Base-by-base conservation (phyloP, 1,284 basidiomycete species). In the Ustilago esculenta region DNA sequence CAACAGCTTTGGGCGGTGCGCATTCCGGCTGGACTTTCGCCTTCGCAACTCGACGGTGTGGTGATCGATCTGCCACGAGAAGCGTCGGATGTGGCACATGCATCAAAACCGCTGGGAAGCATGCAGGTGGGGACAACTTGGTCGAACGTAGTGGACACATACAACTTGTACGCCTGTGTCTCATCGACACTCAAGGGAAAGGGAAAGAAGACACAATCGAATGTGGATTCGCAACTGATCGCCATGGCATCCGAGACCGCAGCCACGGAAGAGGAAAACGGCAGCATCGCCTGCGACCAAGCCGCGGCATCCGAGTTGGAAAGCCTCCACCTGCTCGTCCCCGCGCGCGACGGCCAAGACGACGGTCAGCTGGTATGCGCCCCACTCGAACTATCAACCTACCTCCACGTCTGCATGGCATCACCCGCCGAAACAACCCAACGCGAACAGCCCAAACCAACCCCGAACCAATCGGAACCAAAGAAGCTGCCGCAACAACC, bases 191-290 rank as follows among this genome's bases (percentile, higher is more conserved):
- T 43, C 25, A 60, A 66, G 32, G 53, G 53, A 25, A 66, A 61
- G 15, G 39, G 35, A 8, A 60, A 49, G 18, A 66, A 58, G 27
- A 10, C 47, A 5, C 49, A 50, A 10, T 34, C 55, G 8, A 50
- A 40, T 23, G 60, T 55, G 6, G 50, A 64, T 17, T 72, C 75
- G 17, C 75, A 76, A 39, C 59, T 76, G 8, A 75, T 76, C 33
- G 55, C 63, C 4, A 76, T 76, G 72, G 72, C 75, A 2, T 71
- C 65, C 5, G 46, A 55, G 20, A 40, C 14, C 1, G 43, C 39
- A 18, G 20, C 51, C 20, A 45, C 42, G 34, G 52, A 30, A 21
- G 43, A 53, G 24, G 61, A 37, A 45, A 51, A 54, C 18, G 57
- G 59, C 12, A 39, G 49, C n/a, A 14, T 63, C 11, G 53, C 53